Evolutionary conservation across 2,329 filamentous ascomycete genomes (phyloP).

Genomic region (Colletotrichum sp.): DNA sequence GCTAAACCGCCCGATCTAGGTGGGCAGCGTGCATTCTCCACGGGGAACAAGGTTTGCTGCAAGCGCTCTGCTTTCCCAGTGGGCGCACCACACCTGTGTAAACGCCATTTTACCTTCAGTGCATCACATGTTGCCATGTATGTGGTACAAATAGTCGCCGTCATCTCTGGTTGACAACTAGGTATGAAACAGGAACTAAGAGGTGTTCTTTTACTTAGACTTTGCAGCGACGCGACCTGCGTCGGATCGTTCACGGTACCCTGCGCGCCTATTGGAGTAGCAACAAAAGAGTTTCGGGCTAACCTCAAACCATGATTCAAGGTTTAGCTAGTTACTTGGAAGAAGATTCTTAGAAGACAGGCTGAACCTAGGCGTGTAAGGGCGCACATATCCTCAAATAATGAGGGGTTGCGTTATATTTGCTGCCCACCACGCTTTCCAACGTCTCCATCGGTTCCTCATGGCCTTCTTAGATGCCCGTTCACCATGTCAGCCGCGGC

Average conservation of each 20-base stretch:
- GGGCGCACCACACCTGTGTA: neutral
- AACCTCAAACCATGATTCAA: neutral
- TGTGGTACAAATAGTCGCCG: neutral
- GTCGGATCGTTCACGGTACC: neutral
- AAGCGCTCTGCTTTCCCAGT: neutral
- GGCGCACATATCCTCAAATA: neutral
- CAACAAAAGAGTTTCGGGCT: neutral
- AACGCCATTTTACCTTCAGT: neutral
- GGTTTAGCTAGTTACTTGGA: neutral
- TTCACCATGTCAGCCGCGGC: neutral
- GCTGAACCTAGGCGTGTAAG: no score
- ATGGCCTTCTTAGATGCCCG: neutral
- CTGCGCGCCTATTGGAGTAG: neutral
- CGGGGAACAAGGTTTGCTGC: neutral
- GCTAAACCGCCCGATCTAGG: neutral
- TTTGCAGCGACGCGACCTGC: neutral
- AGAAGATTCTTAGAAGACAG: neutral
- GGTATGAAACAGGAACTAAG: neutral
- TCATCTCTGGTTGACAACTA: neutral
- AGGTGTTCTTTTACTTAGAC: neutral
- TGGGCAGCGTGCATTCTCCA: neutral
- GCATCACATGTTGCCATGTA: neutral
- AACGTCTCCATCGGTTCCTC: neutral
- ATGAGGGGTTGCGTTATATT: neutral
- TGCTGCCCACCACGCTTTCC: neutral